Conservation (phyloP, 768 basidiomycete genomes). For the Calocybe indica region DNA sequence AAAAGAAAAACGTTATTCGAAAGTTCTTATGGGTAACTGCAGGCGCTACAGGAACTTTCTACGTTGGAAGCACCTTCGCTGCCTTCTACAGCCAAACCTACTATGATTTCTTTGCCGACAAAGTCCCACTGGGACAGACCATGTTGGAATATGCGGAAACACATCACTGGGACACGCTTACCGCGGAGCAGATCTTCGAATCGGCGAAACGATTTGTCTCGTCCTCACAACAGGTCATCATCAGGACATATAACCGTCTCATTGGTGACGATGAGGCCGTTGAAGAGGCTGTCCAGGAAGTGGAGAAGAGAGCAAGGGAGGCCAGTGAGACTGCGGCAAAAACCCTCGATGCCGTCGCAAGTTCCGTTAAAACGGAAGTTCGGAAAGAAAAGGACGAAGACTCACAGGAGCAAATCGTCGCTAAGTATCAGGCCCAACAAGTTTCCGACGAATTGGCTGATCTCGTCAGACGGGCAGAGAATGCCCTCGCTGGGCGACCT, state of each 20-base stretch:
- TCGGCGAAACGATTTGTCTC: conserved; percentile 40
- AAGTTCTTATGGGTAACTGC: conserved; percentile 64
- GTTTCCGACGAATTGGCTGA: conserved; percentile 62
- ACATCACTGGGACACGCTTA: conserved; percentile 73
- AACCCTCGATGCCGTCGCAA: conserved; percentile 14
- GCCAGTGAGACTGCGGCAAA: conserved; percentile 34
- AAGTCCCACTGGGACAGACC: conserved; percentile 70
- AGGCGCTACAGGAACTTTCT: conserved; percentile 68
- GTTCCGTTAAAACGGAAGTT: conserved; percentile 39
- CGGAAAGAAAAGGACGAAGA: conserved; percentile 32
- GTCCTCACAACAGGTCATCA: conserved; percentile 8
- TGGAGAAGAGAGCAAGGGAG: conserved; percentile 30
- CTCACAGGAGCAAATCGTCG: conserved; percentile 8
- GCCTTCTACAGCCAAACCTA: conserved; percentile 75
- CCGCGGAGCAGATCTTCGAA: conserved; percentile 51
- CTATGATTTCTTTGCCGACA: conserved; percentile 79
- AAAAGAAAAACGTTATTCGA: conserved; percentile 50
- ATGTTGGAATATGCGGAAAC: conserved; percentile 81
- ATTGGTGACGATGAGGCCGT: conserved; percentile 34
- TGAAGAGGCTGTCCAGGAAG: conserved; percentile 26
- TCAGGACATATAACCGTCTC: conserved; percentile 30
- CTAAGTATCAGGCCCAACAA: conserved; percentile 20
- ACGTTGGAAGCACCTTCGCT: conserved; percentile 73
- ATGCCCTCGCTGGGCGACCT: conserved; percentile 49
- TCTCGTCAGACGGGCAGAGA: conserved; percentile 68